Evolutionary conservation across 805 yeast species (phyloP).

Genomic region (Wickerhamiella kurtzmanii): DNA sequence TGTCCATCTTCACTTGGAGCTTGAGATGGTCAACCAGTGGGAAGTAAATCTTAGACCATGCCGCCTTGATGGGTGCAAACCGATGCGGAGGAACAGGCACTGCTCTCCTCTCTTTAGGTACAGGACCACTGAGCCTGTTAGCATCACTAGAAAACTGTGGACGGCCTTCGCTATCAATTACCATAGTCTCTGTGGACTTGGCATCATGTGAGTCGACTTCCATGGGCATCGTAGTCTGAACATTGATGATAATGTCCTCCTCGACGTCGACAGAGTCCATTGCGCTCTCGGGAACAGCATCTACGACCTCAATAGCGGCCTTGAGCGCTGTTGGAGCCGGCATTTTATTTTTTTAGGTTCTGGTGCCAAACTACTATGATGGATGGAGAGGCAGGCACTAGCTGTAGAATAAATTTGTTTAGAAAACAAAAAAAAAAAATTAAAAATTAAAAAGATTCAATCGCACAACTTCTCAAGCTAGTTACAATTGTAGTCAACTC

Average conservation of each 20-base stretch:
- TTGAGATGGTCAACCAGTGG: constrained; percentile 92
- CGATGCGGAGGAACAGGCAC: constrained; percentile 95
- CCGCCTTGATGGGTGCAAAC: constrained; percentile 79
- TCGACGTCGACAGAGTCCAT: constrained; percentile 11
- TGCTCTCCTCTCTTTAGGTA: constrained; percentile 74
- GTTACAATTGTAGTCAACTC: no score
- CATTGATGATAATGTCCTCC: constrained; percentile 37
- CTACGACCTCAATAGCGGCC: constrained; percentile 20
- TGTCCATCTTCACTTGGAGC: constrained; percentile 90
- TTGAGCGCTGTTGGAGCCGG: constrained; percentile 28
- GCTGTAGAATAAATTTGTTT: no score
- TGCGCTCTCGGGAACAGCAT: constrained; percentile 28
- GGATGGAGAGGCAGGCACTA: no score
- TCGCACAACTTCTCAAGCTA: not conserved
- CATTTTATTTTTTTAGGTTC: no score
- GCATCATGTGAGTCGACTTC: constrained; percentile 18
- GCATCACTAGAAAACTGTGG: constrained; percentile 75
- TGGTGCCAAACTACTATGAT: no score
- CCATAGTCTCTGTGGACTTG: constrained; percentile 24
- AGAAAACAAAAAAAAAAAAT: not conserved
- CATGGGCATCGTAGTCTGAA: constrained; percentile 26
- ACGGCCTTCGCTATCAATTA: constrained; percentile 76
- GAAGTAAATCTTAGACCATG: constrained; percentile 90
- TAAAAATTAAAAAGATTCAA: not conserved
- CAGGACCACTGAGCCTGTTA: constrained; percentile 39